Evolutionary conservation across 2,329 filamentous ascomycete genomes (phyloP).

Genomic region (Ascochyta pisi): DNA sequence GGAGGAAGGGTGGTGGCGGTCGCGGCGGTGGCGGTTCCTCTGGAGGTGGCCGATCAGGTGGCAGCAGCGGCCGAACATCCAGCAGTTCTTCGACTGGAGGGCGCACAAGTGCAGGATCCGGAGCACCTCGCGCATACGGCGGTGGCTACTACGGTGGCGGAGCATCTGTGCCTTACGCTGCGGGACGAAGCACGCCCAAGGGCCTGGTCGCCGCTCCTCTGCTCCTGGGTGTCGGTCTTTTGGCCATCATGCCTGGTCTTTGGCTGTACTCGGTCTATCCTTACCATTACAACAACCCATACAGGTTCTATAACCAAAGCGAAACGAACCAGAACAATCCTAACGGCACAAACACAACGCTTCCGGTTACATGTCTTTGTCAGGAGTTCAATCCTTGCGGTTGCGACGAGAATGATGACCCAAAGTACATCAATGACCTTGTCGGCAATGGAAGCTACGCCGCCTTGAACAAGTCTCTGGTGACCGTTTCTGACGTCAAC

Average conservation of each 20-base stretch:
- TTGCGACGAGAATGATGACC: constrained; percentile 72
- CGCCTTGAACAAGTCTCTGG: constrained; percentile 66
- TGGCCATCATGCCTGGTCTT: constrained; percentile 68
- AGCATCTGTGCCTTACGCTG: constrained; percentile 63
- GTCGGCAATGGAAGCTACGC: constrained; percentile 63
- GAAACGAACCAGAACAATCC: constrained; percentile 51
- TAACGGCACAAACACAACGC: constrained; percentile 33
- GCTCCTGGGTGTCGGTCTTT: constrained; percentile 55
- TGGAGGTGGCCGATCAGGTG: constrained; percentile 15
- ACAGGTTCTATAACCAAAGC: constrained; percentile 58
- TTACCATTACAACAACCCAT: constrained; percentile 66
- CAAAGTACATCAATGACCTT: constrained; percentile 66
- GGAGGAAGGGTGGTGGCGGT: constrained; percentile 49
- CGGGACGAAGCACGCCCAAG: constrained; percentile 59
- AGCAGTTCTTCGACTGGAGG: constrained; percentile 45
- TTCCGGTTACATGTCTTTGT: constrained; percentile 69
- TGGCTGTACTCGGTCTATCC: constrained; percentile 71
- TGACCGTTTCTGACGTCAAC: constrained; percentile 68
- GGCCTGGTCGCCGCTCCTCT: constrained; percentile 60
- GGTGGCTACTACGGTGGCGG: constrained; percentile 70
- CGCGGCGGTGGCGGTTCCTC: constrained; percentile 35
- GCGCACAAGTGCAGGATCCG: constrained; percentile 63
- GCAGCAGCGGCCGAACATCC: constrained; percentile 29
- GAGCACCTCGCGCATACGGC: constrained; percentile 64
- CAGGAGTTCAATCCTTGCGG: constrained; percentile 64